A percentile compares a stretch with the other conserved stretches of the same genome.
Evolutionary conservation across 2,329 filamentous ascomycete species (phyloP).

Genomic region (Elsinoe arachidis): DNA sequence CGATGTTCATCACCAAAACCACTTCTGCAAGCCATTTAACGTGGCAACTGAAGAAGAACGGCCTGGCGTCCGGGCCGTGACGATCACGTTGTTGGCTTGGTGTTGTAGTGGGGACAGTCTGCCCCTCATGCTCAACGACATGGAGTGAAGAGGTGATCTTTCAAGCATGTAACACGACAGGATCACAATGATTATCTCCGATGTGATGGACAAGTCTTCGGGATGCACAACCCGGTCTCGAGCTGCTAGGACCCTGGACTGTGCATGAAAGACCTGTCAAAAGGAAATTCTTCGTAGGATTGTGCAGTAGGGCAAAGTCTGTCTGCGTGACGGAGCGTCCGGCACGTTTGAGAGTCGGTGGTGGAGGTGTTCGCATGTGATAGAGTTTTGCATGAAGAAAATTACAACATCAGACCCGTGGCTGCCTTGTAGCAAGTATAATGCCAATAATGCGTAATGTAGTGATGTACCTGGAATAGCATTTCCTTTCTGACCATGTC

Average conservation of each 20-base stretch:
- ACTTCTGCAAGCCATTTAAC: slow-evolving; percentile 3
- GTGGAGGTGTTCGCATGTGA: slow-evolving; percentile 7
- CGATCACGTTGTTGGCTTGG: background rate
- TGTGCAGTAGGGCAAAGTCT: background rate
- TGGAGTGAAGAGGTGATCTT: background rate
- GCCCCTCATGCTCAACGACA: background rate
- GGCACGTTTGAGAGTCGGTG: background rate
- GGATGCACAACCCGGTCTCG: background rate
- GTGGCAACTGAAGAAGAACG: slow-evolving; percentile 1
- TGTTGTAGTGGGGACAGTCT: background rate
- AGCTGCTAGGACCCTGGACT: background rate
- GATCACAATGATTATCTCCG: background rate
- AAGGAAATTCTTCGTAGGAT: background rate
- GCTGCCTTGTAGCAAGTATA: too few relatives aligned
- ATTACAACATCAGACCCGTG: too few relatives aligned
- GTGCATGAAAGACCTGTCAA: background rate
- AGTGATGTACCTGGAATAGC: too few relatives aligned
- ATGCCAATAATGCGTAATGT: too few relatives aligned
- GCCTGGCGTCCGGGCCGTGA: slow-evolving; percentile 3
- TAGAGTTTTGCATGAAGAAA: background rate
- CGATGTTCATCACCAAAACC: background rate
- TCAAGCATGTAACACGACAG: background rate
- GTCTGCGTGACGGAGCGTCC: background rate
- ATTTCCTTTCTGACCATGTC: background rate
- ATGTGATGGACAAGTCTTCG: background rate